Base-by-base conservation (phyloP, 2,329 filamentous ascomycete species). In the Albifimbria verrucaria region DNA sequence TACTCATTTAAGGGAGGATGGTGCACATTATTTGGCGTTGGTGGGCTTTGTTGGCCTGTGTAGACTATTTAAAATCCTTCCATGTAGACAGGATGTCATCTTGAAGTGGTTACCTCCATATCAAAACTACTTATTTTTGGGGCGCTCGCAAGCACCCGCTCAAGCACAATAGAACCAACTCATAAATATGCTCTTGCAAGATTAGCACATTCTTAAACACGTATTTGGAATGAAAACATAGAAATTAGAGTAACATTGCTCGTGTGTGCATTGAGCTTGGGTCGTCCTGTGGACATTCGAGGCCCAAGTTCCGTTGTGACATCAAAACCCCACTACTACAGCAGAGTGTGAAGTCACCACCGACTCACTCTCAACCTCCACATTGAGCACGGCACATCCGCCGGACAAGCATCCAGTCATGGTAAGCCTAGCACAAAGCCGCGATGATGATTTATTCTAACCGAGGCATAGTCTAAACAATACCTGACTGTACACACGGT, bases 401-500 rank as follows among this genome's bases (percentile, higher is more conserved):
- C 15, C 11, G 15, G 15, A n/a, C 32, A 39, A n/a, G 32, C 4
- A 12, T 12, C 32, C 32, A 39, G 32, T 39, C 32, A 39, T 39
- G 32, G 32, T 39, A 12, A 39, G 32, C 18, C 18, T 12, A 15
- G 32, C 11, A 4, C 5, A 12, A 12, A 39, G 32, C 32, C 11
- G 15, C 32, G 32, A 7, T n/a, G 32, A 39, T 5, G n/a, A 12
- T 39, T 15, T n/a, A 12, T 39, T 17, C 32, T 39, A 39, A 39
- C 18, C 32, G 18, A 39, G 4, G 18, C 4, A 5, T 55, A 97
- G 94, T 99, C 94, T 52, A 97, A 97, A 77, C 94, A 97, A 87
- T 99, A 97, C 71, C 83, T 99, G 57, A 95, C 93, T 65, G 88
- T 89, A 61, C 90, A 96, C 72, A 93, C 92, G 43, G 84, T 96